A percentile compares a stretch with the other conserved stretches of the same genome.
phyloP scores from a whole-genome alignment of 2,329 filamentous ascomycete species.

The Penicillium sp. region DNA sequence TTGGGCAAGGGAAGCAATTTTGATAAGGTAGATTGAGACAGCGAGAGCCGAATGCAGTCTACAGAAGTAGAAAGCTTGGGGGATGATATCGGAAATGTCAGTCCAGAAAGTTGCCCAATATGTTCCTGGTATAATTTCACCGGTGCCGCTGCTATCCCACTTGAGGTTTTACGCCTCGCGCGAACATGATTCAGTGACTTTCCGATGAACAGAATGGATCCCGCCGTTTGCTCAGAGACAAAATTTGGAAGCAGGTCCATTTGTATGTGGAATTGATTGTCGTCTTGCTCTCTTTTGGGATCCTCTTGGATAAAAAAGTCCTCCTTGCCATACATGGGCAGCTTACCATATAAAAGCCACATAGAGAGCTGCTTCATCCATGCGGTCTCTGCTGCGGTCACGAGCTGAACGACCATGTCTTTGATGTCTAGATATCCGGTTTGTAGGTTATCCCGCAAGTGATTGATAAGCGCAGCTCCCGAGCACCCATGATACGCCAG shows the following conservation, averaged over 20 bases:
- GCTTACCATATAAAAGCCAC: slow-evolving; percentile 86
- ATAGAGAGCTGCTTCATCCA: slow-evolving; percentile 90
- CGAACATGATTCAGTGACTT: slow-evolving; percentile 85
- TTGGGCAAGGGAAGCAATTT: slow-evolving; percentile 77
- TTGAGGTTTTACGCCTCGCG: slow-evolving; percentile 48
- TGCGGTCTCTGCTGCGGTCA: slow-evolving; percentile 79
- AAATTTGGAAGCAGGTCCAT: slow-evolving; percentile 74
- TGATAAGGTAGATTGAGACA: slow-evolving; percentile 83
- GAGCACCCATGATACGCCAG: slow-evolving; percentile 52
- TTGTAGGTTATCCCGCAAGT: slow-evolving; percentile 73
- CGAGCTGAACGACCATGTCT: slow-evolving; percentile 71
- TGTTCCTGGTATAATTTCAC: slow-evolving; percentile 54
- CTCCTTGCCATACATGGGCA: slow-evolving; percentile 75
- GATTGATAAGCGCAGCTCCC: slow-evolving; percentile 76
- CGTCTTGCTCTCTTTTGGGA: slow-evolving; percentile 42
- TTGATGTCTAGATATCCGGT: slow-evolving; percentile 91
- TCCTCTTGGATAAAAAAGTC: slow-evolving; percentile 80
- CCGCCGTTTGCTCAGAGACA: slow-evolving; percentile 72
- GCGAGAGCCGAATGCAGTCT: slow-evolving; percentile 73
- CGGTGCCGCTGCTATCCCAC: slow-evolving; percentile 54
- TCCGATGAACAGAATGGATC: slow-evolving; percentile 88
- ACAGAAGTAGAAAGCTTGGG: slow-evolving; percentile 73
- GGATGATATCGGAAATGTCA: slow-evolving; percentile 75
- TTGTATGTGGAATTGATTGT: slow-evolving; percentile 62
- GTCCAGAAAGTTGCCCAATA: slow-evolving; percentile 64